Evolutionary conservation across 371 early-diverging fungal species (phyloP).

Genomic region (Apophysomyces variabilis): DNA sequence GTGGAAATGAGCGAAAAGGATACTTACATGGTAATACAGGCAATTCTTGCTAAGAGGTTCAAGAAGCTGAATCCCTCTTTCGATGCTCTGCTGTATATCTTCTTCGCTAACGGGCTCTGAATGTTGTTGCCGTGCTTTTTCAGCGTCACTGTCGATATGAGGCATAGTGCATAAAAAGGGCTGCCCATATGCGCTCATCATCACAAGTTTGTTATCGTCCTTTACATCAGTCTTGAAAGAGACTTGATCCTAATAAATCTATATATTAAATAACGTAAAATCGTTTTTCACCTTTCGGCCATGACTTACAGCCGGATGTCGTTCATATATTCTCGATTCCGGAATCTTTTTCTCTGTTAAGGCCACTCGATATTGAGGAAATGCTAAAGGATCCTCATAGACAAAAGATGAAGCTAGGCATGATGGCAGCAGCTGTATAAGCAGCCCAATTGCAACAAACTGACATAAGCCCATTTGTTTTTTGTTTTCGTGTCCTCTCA

Average conservation of each 20-base stretch:
- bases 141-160: conserved; percentile 23
- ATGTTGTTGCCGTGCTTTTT: conserved; percentile 16
- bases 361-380: conserved; percentile 56
- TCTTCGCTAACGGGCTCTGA: conserved; percentile 30
- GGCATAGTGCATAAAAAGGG: conserved; percentile 60
- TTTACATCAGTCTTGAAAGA: not conserved
- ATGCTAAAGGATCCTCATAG: conserved; percentile 57
- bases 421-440: conserved; percentile 14
- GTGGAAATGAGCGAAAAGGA: not conserved
- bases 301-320: conserved; percentile 10
- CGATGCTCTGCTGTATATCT: conserved; percentile 46
- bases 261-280: not conserved
- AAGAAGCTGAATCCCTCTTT: conserved; percentile 63
- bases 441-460: not conserved
- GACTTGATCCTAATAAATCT: not conserved
- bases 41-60: conserved; percentile 61
- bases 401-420: conserved; percentile 39
- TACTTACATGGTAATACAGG: conserved; percentile 47
- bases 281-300: not conserved
- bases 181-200: conserved; percentile 53
- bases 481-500: not conserved
- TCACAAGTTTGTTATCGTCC: conserved; percentile 29
- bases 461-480: not conserved
- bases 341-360: conserved; percentile 47
- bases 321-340: conserved; percentile 33